These are phyloP conservation scores for Fusarium siculi DNA, from an alignment of 2,329 filamentous ascomycete species.

Conservation along the genomic window DNA sequence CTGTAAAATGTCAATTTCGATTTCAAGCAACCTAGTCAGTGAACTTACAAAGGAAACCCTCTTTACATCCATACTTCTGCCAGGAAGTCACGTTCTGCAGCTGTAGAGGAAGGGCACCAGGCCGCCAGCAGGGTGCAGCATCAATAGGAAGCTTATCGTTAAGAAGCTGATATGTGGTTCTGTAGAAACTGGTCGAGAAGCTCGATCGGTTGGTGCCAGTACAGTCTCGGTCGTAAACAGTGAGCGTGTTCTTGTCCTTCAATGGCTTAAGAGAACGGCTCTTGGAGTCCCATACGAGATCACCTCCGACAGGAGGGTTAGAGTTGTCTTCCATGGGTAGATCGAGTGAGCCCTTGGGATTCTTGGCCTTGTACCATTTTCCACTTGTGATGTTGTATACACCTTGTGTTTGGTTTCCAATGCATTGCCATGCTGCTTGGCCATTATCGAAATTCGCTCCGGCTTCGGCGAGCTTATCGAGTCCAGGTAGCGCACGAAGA, in stretches of 20 bases:
- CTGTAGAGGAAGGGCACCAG: constrained; percentile 53
- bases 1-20: constrained; percentile 36
- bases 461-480: constrained; percentile 12
- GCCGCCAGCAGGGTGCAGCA: constrained; percentile 54
- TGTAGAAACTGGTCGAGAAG: constrained; percentile 56
- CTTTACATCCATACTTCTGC: constrained; percentile 51
- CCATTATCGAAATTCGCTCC: constrained; percentile 5
- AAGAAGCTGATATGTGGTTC: constrained; percentile 42
- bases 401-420: constrained; percentile 56
- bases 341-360: constrained; percentile 37
- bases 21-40: not conserved
- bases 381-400: constrained; percentile 51
- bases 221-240: constrained; percentile 53
- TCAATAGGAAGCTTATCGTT: constrained; percentile 47
- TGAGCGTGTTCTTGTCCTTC: constrained; percentile 40
- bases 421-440: constrained; percentile 55
- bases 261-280: constrained; percentile 42
- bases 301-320: constrained; percentile 48
- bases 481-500: constrained; percentile 40
- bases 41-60: constrained; percentile 56
- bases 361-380: constrained; percentile 54
- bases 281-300: constrained; percentile 45
- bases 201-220: constrained; percentile 54
- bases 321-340: constrained; percentile 51
- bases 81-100: constrained; percentile 53